phyloP scores from a whole-genome alignment of 2,329 filamentous ascomycete species.

The Fusarium sublunatum region DNA sequence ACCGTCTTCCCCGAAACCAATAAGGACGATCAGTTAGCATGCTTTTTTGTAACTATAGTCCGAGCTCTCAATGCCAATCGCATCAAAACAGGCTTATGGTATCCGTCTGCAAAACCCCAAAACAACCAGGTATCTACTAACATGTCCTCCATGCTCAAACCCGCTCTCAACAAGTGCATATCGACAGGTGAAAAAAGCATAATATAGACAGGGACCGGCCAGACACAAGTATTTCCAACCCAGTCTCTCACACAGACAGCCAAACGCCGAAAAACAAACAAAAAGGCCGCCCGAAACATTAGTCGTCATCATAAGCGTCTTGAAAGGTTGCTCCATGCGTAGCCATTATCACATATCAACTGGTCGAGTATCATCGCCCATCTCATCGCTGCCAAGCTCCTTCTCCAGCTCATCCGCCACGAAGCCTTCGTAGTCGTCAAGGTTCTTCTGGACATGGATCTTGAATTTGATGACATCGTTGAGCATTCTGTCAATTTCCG shows the following conservation, averaged over 20 bases:
- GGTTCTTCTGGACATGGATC: constrained; percentile 90
- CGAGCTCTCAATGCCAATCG: constrained; percentile 7
- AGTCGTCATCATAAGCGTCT: constrained; percentile 42
- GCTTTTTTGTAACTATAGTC: constrained; percentile 11
- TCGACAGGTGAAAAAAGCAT: constrained; percentile 19
- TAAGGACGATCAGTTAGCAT: not conserved
- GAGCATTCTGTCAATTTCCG: constrained; percentile 93
- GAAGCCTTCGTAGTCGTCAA: constrained; percentile 95
- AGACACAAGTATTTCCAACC: constrained; percentile 27
- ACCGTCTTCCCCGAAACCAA: not conserved
- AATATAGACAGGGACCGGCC: constrained; percentile 28
- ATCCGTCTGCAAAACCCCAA: constrained; percentile 37
- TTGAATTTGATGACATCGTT: constrained; percentile 99
- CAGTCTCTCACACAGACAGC: constrained; percentile 12
- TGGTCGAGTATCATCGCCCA: constrained; percentile 63
- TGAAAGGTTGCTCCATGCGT: constrained; percentile 31
- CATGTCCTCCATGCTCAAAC: constrained; percentile 17
- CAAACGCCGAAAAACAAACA: constrained; percentile 39
- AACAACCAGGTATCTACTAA: constrained; percentile 38
- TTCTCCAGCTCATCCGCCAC: constrained; percentile 93
- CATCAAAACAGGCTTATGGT: constrained; percentile 28
- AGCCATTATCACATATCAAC: constrained; percentile 53
- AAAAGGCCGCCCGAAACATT: constrained; percentile 33
- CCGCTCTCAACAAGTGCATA: constrained; percentile 21
- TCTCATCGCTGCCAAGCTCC: constrained; percentile 76